Base-by-base conservation (phyloP, 2,329 filamentous ascomycete species). In the Chalaropsis ovoidea region DNA sequence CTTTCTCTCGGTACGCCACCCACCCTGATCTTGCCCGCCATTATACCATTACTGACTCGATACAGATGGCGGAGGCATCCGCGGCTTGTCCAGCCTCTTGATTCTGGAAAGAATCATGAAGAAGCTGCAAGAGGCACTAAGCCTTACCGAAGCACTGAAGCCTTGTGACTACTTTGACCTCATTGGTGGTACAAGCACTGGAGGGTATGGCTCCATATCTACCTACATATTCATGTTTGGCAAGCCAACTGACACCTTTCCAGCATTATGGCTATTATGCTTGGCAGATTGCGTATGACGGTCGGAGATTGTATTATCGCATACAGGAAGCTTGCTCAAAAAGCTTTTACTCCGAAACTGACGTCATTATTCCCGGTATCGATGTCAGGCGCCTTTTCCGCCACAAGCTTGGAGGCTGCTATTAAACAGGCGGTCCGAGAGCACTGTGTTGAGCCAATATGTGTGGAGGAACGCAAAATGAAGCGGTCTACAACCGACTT, bases 151-250 rank as follows among this genome's bases (percentile, higher is more conserved):
- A 31, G 35, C 69, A 4, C 71, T 70, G 2, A 68, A 47, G 47
- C 72, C 71, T 35, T 70, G 70, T 61, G 71, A 73, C 24, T 65
- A 69, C 35, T 73, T 73, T 62, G 69, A 73, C 24, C 64, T 73
- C 17, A 72, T 73, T 49, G 72, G 71, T 42, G 72, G 72, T n/a
- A 73, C 72, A 27, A 72, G 71, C 63, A 73, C 72, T 1, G 71
- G 72, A 49, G 71, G 71, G 70, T 71, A 63, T 22, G 65, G 39
- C n/a, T 15, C 43, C 15, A 3, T 31, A 24, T 22, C 35, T 43
- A n/a, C n/a, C n/a, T n/a, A 54, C 49, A 54, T 54, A 27, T 15
- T 54, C n/a, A n/a, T n/a, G n/a, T n/a, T n/a, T n/a, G n/a, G n/a
- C n/a, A n/a, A n/a, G n/a, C n/a, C n/a, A n/a, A n/a, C n/a, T n/a